Conservation (phyloP, 1,139 yeast genomes). For the Kodamaea alishanica region DNA sequence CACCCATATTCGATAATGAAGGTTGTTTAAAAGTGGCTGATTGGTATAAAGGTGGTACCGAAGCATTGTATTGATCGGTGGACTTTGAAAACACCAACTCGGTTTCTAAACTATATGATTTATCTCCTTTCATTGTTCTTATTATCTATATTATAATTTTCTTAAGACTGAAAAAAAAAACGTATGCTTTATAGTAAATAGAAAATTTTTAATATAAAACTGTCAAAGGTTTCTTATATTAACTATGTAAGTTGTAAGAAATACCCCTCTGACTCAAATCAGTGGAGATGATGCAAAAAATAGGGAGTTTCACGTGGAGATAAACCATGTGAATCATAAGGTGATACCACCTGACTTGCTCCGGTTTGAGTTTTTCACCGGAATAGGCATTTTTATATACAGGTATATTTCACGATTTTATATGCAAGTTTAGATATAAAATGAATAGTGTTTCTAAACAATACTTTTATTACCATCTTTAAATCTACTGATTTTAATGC, state of each 20-base stretch:
- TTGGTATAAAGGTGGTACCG: constrained; percentile 86
- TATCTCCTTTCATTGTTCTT: constrained; percentile 16
- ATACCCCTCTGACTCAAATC: background rate
- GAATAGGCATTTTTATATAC: no score
- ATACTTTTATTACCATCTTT: no score
- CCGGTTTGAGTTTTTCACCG: no score
- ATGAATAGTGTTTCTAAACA: no score
- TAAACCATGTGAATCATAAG: constrained; percentile 2
- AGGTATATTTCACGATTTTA: no score
- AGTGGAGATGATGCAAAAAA: constrained; percentile 8
- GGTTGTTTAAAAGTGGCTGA: constrained; percentile 90
- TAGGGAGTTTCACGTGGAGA: constrained; percentile 7
- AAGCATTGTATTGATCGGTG: constrained; percentile 73
- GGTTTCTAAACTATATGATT: constrained; percentile 56
- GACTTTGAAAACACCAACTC: constrained; percentile 67
- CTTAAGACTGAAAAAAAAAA: no score
- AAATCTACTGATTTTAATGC: no score
- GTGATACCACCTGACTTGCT: background rate
- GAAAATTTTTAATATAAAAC: background rate
- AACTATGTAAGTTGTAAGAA: background rate
- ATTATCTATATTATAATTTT: no score
- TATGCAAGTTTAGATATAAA: no score
- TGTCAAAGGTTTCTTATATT: background rate
- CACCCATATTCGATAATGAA: constrained; percentile 72
- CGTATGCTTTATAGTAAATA: background rate